phyloP scores from a whole-genome alignment of 2,329 filamentous ascomycete species.

The Scytalidium sp. region DNA sequence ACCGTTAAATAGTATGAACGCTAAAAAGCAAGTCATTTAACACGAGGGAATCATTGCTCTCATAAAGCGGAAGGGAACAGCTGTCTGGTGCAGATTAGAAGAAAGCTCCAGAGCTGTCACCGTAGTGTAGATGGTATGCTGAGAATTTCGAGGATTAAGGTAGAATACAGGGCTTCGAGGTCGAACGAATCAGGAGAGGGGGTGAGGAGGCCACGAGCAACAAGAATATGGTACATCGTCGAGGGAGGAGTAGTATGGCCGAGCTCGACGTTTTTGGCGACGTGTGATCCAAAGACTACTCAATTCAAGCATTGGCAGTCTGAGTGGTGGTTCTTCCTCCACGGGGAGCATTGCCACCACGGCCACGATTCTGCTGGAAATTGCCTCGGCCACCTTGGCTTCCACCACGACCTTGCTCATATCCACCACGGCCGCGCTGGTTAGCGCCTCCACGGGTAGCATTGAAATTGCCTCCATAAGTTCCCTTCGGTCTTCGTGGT shows the following conservation, averaged over 20 bases:
- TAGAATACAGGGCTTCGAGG: constrained; percentile 17
- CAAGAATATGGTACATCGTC: constrained; percentile 18
- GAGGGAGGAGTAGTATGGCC: constrained; percentile 8
- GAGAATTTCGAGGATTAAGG: constrained; percentile 1
- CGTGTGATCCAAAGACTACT: not conserved
- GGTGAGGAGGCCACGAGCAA: constrained; percentile 11
- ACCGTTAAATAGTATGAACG: not conserved
- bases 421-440: constrained; percentile 65
- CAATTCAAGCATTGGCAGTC: constrained; percentile 17
- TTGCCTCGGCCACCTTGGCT: constrained; percentile 22
- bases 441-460: constrained; percentile 58
- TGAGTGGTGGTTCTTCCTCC: constrained; percentile 53
- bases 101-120: not conserved
- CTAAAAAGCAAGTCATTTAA: not conserved
- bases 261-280: constrained; percentile 10
- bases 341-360: constrained; percentile 58
- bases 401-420: constrained; percentile 58
- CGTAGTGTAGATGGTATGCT: not conserved
- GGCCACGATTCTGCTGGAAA: constrained; percentile 54
- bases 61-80: not conserved
- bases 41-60: not conserved
- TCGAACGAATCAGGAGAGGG: constrained; percentile 7
- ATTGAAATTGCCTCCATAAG: constrained; percentile 65
- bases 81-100: no score
- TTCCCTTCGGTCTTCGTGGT: constrained; percentile 77